Conservation (phyloP, 2,329 filamentous ascomycete species). For the Ceratocystis cacaofunesta region DNA sequence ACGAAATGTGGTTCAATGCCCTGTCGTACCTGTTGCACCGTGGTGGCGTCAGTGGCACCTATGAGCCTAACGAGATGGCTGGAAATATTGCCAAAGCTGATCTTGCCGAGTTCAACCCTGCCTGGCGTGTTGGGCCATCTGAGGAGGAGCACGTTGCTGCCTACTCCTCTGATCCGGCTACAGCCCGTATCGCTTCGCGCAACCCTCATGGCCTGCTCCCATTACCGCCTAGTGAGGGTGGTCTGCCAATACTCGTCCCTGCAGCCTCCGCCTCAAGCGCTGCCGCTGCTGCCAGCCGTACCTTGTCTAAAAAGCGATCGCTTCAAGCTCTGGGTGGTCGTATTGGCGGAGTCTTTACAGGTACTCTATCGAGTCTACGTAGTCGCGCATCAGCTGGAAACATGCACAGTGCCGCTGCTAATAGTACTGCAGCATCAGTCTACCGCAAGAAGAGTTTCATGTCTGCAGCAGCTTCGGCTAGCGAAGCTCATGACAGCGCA, state of each 20-base stretch:
- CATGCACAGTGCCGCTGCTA: slow-evolving; percentile 1
- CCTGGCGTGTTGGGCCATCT: slow-evolving; percentile 21
- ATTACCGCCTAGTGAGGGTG: slow-evolving; percentile 34
- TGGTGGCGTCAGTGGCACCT: slow-evolving; percentile 44
- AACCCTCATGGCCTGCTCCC: slow-evolving; percentile 23
- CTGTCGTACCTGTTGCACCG: slow-evolving; percentile 82
- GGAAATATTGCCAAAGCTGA: slow-evolving; percentile 46
- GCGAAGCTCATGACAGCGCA: slow-evolving; percentile 57
- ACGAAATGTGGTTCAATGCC: slow-evolving; percentile 98
- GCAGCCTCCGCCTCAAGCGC: slow-evolving; percentile 18
- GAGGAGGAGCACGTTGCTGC: slow-evolving; percentile 15
- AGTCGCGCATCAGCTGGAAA: slow-evolving; percentile 28
- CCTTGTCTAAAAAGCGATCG: slow-evolving; percentile 22
- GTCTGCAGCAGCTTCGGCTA: slow-evolving; percentile 31
- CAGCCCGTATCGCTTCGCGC: slow-evolving; percentile 8
- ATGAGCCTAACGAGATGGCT: slow-evolving; percentile 41
- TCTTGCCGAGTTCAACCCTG: slow-evolving; percentile 70
- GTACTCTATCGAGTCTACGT: slow-evolving; percentile 38
- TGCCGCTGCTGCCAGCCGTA: slow-evolving; percentile 23
- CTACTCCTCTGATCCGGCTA: slow-evolving; percentile 10
- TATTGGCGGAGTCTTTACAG: slow-evolving; percentile 38
- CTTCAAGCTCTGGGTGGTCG: slow-evolving; percentile 40
- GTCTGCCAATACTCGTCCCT: neutral
- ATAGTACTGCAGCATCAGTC: neutral
- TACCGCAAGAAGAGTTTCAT: slow-evolving; percentile 15